phyloP scores from a whole-genome alignment of 371 early-diverging fungal genomes.

The Mucor ambiguus region DNA sequence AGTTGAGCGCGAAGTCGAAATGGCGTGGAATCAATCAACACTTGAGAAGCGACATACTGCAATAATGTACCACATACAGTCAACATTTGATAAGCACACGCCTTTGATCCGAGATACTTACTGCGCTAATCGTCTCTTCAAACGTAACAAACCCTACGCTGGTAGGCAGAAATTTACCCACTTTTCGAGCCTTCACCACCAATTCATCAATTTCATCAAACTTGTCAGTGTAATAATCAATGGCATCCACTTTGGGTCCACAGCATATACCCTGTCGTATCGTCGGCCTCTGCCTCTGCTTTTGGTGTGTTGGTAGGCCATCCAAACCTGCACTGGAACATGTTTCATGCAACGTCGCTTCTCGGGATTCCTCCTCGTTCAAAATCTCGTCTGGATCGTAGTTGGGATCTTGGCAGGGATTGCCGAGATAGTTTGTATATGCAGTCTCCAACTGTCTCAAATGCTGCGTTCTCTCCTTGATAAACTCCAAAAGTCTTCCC shows the following conservation, averaged over 20 bases:
- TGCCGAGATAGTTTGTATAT: conserved; percentile 49
- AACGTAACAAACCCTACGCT: conserved; percentile 83
- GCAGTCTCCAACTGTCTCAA: conserved; percentile 46
- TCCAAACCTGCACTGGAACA: background rate
- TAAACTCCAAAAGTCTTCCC: conserved; percentile 44
- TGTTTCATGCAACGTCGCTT: conserved; percentile 2
- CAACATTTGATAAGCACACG: too few relatives aligned
- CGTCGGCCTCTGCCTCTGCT: conserved; percentile 30
- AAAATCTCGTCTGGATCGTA: conserved; percentile 45
- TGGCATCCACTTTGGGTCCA: conserved; percentile 69
- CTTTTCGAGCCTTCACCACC: conserved; percentile 58
- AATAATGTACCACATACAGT: background rate
- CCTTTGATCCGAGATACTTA: conserved; percentile 21
- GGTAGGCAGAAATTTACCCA: conserved; percentile 60
- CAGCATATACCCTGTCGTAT: conserved; percentile 32
- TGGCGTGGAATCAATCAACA: conserved; percentile 64
- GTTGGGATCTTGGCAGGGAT: conserved; percentile 45
- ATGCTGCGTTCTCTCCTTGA: conserved; percentile 48
- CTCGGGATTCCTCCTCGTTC: conserved; percentile 32
- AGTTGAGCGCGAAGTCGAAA: conserved; percentile 67
- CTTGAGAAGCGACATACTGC: conserved; percentile 63
- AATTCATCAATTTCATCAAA: conserved; percentile 65
- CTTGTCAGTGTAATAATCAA: conserved; percentile 64
- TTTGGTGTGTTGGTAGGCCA: conserved; percentile 19
- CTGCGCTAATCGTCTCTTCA: conserved; percentile 68